Percentiles rank a stretch among this genome's conserved stretches.
Evolutionary conservation across 2,329 filamentous ascomycete genomes (phyloP).

Genomic region (Aspergillus sp.): DNA sequence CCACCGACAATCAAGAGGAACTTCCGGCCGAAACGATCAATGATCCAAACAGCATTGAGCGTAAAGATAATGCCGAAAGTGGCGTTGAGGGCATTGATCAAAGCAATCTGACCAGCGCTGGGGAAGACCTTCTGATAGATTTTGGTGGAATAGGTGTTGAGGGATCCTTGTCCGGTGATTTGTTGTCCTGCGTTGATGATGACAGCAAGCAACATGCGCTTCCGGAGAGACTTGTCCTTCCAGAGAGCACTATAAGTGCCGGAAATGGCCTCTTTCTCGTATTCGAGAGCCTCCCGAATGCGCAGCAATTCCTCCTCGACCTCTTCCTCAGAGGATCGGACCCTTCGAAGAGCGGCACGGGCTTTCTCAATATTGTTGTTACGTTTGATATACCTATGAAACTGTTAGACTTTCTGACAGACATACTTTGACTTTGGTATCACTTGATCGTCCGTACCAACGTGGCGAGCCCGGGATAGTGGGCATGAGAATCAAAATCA

Average conservation of each 20-base stretch:
- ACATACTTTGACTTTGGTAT: background rate
- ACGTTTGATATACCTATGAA: constrained; percentile 51
- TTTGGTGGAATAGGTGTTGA: constrained; percentile 71
- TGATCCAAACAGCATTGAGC: constrained; percentile 69
- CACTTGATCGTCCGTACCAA: constrained; percentile 48
- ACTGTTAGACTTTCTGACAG: background rate
- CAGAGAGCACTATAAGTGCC: constrained; percentile 63
- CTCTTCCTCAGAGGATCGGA: constrained; percentile 63
- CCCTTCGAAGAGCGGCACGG: constrained; percentile 54
- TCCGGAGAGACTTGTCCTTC: constrained; percentile 67
- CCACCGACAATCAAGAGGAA: constrained; percentile 68
- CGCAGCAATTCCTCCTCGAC: constrained; percentile 64
- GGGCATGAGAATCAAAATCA: constrained; percentile 62
- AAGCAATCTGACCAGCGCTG: constrained; percentile 57
- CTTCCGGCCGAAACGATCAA: constrained; percentile 68
- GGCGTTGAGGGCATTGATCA: constrained; percentile 73
- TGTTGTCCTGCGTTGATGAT: constrained; percentile 70
- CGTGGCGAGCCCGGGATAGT: constrained; percentile 67
- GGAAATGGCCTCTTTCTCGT: constrained; percentile 67
- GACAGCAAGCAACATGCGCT: constrained; percentile 63
- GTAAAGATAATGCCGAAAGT: constrained; percentile 72
- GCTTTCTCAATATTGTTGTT: constrained; percentile 61
- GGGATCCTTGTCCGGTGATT: constrained; percentile 68
- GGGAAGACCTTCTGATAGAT: constrained; percentile 71
- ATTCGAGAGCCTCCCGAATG: constrained; percentile 68